These are phyloP conservation scores for Ustilago xerochloae DNA, from an alignment of 1,284 basidiomycete species.

Conservation along the genomic window DNA sequence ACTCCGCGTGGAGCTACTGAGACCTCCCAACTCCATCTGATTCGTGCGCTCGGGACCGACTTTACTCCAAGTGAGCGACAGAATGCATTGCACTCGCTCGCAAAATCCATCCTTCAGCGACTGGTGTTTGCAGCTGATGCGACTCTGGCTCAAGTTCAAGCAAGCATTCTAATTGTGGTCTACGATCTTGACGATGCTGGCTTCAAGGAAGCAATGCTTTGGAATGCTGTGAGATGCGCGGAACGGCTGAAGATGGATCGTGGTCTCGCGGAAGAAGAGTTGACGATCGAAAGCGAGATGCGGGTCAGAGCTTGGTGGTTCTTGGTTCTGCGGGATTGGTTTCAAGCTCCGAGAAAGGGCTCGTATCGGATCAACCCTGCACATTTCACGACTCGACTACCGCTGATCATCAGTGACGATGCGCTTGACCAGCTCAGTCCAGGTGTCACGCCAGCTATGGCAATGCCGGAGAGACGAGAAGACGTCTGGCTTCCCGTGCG, in stretches of 20 bases:
- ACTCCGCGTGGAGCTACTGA: neutral
- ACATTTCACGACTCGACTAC: neutral
- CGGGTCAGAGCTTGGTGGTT: neutral
- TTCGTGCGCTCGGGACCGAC: neutral
- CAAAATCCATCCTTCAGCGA: neutral
- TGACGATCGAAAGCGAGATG: neutral
- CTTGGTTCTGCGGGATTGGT: neutral
- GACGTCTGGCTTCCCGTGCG: neutral
- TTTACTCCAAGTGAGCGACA: neutral
- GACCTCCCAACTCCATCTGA: neutral
- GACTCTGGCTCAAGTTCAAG: neutral
- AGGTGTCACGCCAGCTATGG: neutral
- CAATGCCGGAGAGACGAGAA: neutral
- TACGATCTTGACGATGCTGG: neutral
- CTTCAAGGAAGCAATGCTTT: neutral
- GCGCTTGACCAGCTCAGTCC: neutral
- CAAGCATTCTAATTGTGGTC: neutral
- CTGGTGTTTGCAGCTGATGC: neutral
- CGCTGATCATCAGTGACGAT: neutral
- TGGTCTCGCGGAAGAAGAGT: neutral
- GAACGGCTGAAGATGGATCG: neutral
- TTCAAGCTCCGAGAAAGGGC: neutral
- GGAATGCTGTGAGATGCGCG: neutral
- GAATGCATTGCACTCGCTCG: neutral
- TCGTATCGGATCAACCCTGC: neutral